Evolutionary conservation across 805 yeast genomes (phyloP), one percentile per base, ranked within the genome.

Genomic region (Saturnispora mendoncae): DNA sequence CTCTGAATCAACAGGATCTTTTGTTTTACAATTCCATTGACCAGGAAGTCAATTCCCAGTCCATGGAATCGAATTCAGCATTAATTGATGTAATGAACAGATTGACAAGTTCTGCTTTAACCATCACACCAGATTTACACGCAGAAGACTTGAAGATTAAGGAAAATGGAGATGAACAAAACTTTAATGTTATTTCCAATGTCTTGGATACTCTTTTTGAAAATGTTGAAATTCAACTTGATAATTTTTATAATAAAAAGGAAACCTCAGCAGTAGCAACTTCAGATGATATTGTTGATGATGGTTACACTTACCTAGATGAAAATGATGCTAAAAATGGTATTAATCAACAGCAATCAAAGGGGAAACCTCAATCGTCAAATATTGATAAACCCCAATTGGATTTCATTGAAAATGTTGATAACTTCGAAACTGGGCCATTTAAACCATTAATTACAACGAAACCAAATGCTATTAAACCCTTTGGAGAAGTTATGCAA

Each of bases 1-100:
- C 83, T 2, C 59, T 88, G 33, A 82, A 84, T 2, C 75, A 85
- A 0, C 83, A 83, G 42, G 97, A 90, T 64, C 70, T 87, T n/a
- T 74, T 71, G 24, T 92, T 88, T 53, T 76, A 78, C 58, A 70
- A 69, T 35, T 76, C 84, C 36, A 54, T 85, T 10, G 90, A 84
- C 57, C 66, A 64, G 3, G 53, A 57, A 1, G 54, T 78, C 12
- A 60, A 68, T 4, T 55, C 59, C 13, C 58, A 65, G 17, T 42
- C 82, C 5, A 54, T 76, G 20, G 59, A 56, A 2, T 46, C 76
- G 38, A 41, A 44, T 19, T 14, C 33, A 2, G 20, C 40, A 13
- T 15, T 51, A 10, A 5, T 37, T 4, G 37, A 41, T 28, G n/a
- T 39, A 3, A 65, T 78, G 36, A 75, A 76, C 49, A 58, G 58